Base-by-base conservation (phyloP, 352 stramenopile genomes). In the Pythium pectinolyticum region DNA sequence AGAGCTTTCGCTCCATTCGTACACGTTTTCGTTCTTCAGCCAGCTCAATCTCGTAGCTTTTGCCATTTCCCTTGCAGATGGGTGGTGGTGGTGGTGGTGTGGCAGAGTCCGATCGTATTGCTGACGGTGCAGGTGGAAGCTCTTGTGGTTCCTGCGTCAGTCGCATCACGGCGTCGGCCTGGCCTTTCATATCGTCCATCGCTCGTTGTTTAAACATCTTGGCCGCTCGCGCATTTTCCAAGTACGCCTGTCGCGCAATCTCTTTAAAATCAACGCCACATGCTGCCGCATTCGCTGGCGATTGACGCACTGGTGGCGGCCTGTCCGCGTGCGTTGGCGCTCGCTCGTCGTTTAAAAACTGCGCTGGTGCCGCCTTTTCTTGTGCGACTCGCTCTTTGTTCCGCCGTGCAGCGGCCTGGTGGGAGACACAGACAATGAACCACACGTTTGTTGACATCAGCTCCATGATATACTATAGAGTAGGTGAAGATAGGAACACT, bases 341-440 rank as follows among this genome's bases (percentile, higher is more conserved):
- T 5, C 17, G 7, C 3, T 32, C 25, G 37, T 48, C 12, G 34
- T 28, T 60, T 10, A 77, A 40, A 53, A 83, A 77, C 5, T 59
- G 57, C 19, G 73, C 49, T 5, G 73, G 54, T 6, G 54, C 45
- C 0, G 59, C 63, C 47, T 62, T 74, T 31, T 89, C 77, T 43
- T 74, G 61, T 22, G 81, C 77, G 24, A 82, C 69, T 20, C 77
- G 74, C 30, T 88, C 75, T 62, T 82, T 82, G 59, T 88, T 88
- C 14, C 57, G 58, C 3, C 70, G 65, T 15, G 79, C 82, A 24
- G 82, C 82, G 41, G 77, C 75, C 79, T 90, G 31, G 3, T 17
- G 56, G 17, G 31, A 32, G 12, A 56, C 27, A 24, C 14, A 43
- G 11, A 25, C 12, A 7, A 57, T 43, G 22, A 40, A 28, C n/a